phyloP scores from a whole-genome alignment of 1,284 basidiomycete genomes.

The Leccinum solheimii region DNA sequence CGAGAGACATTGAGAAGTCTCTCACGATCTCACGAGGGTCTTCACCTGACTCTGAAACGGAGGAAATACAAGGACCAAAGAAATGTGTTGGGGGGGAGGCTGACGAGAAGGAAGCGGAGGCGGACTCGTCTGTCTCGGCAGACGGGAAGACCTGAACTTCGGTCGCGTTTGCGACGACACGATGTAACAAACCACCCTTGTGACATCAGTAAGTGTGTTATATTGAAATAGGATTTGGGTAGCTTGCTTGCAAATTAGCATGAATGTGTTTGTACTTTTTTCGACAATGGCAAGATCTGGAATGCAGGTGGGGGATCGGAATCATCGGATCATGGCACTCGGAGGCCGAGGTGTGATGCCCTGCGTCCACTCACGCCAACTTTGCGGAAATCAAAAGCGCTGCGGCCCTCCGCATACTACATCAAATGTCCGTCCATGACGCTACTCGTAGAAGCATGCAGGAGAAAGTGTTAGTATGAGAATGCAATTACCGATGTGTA shows the following conservation, averaged over 20 bases:
- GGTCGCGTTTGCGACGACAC: background rate
- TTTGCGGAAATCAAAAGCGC: background rate
- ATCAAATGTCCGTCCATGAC: background rate
- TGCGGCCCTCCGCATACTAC: background rate
- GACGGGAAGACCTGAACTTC: constrained; percentile 4
- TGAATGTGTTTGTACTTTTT: background rate
- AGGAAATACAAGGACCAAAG: background rate
- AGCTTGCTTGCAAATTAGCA: background rate
- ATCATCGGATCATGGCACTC: background rate
- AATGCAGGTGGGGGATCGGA: background rate
- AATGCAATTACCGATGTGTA: constrained; percentile 1
- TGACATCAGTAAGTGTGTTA: background rate
- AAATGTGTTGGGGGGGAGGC: background rate
- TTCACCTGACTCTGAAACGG: background rate
- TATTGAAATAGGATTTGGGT: background rate
- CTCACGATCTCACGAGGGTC: constrained; percentile 25
- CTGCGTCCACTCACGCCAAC: background rate
- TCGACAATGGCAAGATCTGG: background rate
- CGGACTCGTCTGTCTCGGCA: background rate
- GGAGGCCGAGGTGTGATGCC: background rate
- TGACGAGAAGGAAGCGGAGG: constrained; percentile 1
- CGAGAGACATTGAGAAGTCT: constrained; percentile 33
- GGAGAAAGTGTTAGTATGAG: background rate
- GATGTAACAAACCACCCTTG: background rate
- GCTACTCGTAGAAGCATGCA: background rate